Base-by-base conservation (phyloP, 2,329 filamentous ascomycete species). In the Mollisia scopiformis region DNA sequence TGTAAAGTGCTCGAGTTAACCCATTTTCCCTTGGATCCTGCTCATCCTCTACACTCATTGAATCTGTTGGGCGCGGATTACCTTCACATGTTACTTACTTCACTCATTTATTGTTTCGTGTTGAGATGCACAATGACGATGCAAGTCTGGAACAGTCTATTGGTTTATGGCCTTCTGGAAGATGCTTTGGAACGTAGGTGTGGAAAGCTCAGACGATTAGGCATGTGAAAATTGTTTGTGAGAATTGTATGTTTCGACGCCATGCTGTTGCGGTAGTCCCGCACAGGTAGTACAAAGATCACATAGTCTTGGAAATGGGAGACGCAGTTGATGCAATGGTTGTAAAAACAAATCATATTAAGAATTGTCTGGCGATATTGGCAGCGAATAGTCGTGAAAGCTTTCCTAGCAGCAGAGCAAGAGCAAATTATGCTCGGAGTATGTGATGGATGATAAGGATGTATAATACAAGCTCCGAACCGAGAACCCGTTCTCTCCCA, bases 381-480 rank as follows among this genome's bases (percentile, higher is more conserved):
- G 43, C 43, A 47, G 16, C 13, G 43, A 27, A 47, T 47, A 47
- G 13, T 27, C 23, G 21, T 47, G 23, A 47, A 47, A 28, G 23
- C 43, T 25, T 47, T 16, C 25, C 43, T 28, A 27, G 21, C 43
- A 6, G 10, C 43, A 27, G 16, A 46, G 41, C 41, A 27, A 47
- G 21, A 47, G 43, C 11, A 47, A 16, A 25, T 13, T 28, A 27
- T 27, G 43, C 43, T 47, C 43, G 23, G 49, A 51, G 49, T 58
- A 54, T 58, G 57, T 58, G 43, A 54, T 25, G 27, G 43, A 54
- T 25, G 27, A 25, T 16, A 50, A 23, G 7, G 13, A 46, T 13
- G 21, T 58, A 58, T 54, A 53, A 33, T 58, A 58, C 57, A 51
- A 31, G 31, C 49, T 51, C 46, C 23, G 13, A 49, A 52, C 56